Evolutionary conservation across 306 rosid genomes (phyloP).

Genomic region (Arachis hypogaea): DNA sequence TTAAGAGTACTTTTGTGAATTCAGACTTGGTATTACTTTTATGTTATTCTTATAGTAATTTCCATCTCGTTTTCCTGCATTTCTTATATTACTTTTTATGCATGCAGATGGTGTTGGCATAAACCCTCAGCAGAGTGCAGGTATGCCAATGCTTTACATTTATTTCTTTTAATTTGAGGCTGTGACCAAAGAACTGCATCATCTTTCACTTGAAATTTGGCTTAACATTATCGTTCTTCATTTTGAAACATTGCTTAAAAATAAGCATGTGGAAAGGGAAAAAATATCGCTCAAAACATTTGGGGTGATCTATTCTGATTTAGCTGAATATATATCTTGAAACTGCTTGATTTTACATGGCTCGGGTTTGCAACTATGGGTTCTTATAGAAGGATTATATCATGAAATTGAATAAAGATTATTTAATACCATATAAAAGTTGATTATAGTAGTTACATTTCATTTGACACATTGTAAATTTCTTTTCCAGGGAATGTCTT

Average conservation of each 20-base stretch:
- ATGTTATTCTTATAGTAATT: not conserved
- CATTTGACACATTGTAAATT: constrained; percentile 31
- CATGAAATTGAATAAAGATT: constrained; percentile 9
- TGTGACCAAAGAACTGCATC: not conserved
- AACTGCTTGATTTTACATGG: not conserved
- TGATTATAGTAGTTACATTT: constrained; percentile 12
- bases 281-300: not conserved
- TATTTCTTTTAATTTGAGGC: not conserved
- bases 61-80: constrained; percentile 8
- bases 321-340: constrained; percentile 4
- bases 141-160: constrained; percentile 44
- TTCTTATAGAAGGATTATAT: not conserved
- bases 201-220: not conserved
- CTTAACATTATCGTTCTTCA: not conserved
- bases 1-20: constrained; percentile 8
- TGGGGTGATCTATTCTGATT: constrained; percentile 7
- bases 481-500: constrained; percentile 47
- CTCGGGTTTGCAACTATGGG: not conserved
- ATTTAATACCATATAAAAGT: not conserved
- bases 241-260: not conserved
- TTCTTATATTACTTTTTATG: constrained; percentile 17
- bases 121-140: constrained; percentile 92
- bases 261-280: not conserved
- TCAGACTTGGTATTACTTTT: not conserved
- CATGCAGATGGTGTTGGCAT: constrained; percentile 83